Base-by-base conservation (phyloP, 2,329 filamentous ascomycete species). In the Colletotrichum plurivorum region DNA sequence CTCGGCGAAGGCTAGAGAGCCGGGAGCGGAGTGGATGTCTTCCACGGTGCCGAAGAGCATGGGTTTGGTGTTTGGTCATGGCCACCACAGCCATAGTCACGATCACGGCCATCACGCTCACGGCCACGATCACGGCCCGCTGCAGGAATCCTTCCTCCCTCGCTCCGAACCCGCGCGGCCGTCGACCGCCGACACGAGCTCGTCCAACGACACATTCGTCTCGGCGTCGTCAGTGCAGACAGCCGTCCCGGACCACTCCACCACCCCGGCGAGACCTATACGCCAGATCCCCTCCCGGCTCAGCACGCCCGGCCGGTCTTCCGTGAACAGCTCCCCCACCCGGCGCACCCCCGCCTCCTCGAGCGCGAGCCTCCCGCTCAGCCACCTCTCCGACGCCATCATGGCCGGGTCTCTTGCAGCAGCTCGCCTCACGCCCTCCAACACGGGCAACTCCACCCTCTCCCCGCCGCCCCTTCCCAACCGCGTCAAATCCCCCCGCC, bases 391-490 rank as follows among this genome's bases (percentile, higher is more conserved):
- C 13, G 89, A 89, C 73, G 93, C 93, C 71, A 94, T 95, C 67
- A 87, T 95, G 74, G 93, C 92, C 2, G 90, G 92, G 2, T 92
- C 90, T 25, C 83, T 95, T 0, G 93, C 93, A 5, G 89, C 92
- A 0, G 85, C 90, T 2, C 88, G 89, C 71, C 82, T 80, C 63
- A 82, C 77, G 60, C 84, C 77, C 53, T 80, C 80, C 66, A 79
- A 78, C 71, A 77, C 81, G 49, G 74, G 83, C 79, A 76, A 79
- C 78, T 73, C 74, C 80, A 59, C 75, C 75, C 75, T 75, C 76
- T 73, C 74, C 75, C 80, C 84, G 5, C 81, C 81, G 36, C 82
- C 83, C 1, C 51, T 83, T 6, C 82, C 83, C 1, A 75, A 76
- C 41, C 80, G 79, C 12, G 85, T 84, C 62, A 83, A 78, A 59